Percentiles rank a stretch among this genome's conserved stretches.
Conservation (phyloP, 2,329 filamentous ascomycete species). For the Monilinia polystroma region DNA sequence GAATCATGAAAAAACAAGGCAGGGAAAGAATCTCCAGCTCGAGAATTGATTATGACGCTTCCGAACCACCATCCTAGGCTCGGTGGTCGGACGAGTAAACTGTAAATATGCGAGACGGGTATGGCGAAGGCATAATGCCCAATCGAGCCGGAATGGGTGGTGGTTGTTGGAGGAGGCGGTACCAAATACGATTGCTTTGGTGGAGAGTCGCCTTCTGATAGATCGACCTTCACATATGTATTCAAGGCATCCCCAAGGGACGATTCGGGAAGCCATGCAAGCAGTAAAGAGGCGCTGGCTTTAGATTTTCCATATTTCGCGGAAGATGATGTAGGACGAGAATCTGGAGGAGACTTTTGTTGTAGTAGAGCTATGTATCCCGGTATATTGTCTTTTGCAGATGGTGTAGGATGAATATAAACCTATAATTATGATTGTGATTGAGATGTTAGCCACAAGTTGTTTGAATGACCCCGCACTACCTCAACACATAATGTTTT, state of each 20-base stretch:
- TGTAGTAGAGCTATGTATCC: constrained; percentile 92
- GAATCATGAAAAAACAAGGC: constrained; percentile 97
- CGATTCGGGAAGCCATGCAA: constrained; percentile 92
- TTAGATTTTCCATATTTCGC: constrained; percentile 48
- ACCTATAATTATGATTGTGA: constrained; percentile 56
- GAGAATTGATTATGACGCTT: constrained; percentile 88
- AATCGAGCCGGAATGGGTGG: constrained; percentile 65
- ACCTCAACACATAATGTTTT: background rate
- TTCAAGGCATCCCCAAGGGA: constrained; percentile 81
- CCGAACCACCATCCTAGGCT: constrained; percentile 99
- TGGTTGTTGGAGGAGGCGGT: constrained; percentile 83
- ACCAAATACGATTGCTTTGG: constrained; percentile 88
- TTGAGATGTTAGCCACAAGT: constrained; percentile 19
- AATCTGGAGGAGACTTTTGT: constrained; percentile 62
- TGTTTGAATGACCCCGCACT: constrained; percentile 24
- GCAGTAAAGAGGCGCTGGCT: constrained; percentile 70
- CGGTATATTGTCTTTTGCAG: constrained; percentile 90
- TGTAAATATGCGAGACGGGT: constrained; percentile 87
- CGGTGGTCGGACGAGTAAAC: constrained; percentile 82
- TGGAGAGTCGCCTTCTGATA: constrained; percentile 75
- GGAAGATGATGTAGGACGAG: constrained; percentile 34
- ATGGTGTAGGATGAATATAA: constrained; percentile 92
- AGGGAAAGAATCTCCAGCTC: constrained; percentile 88
- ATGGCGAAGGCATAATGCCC: constrained; percentile 90
- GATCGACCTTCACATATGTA: constrained; percentile 94